Base-by-base conservation (phyloP, 257 asterid species). In the Forsythia suspensa region DNA sequence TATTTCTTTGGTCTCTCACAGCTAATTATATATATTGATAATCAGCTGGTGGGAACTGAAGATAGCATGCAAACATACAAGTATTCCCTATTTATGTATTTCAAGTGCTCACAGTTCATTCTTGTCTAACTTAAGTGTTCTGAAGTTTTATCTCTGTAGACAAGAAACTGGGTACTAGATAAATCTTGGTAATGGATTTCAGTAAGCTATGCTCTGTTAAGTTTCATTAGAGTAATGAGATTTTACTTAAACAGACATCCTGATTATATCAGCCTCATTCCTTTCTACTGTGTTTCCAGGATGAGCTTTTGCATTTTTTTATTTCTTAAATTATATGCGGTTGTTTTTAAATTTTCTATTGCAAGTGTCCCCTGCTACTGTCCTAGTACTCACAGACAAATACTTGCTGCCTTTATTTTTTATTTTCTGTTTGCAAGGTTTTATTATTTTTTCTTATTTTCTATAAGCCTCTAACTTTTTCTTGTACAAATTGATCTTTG, bases 401-500 rank as follows among this genome's bases (percentile, higher is more conserved):
- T 4, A 6, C 21, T 57, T 57, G 36, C n/a, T 57, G 66, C 66
- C n/a, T 57, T n/a, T 52, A 18, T 57, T 57, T 57, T 21, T 1
- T 3, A 57, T n/a, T 20, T 57, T 57, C 36, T 20, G 66, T 20
- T 57, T 7, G 66, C 66, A 6, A 57, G 66, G 4, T n/a, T 57
- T 57, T 57, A 18, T 57, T 6, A 57, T 57, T 57, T n/a, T 57
- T 11, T 57, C 13, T 57, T 57, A n/a, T 57, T 24, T 51, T 73
- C 18, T 57, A 3, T 20, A 10, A 68, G 61, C 24, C 37, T 39
- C 75, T 82, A 55, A 6, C 24, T 65, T 70, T 74, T 73, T 65
- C 72, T 84, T 63, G 70, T 71, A 71, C 76, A 79, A 69, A 82
- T 70, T 18, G 13, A 74, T 75, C 63, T 77, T 29, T 75, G 71